Evolutionary conservation across 805 yeast species (phyloP), one percentile per base, ranked within the genome.

Genomic region (Yarrowia alimentaria): DNA sequence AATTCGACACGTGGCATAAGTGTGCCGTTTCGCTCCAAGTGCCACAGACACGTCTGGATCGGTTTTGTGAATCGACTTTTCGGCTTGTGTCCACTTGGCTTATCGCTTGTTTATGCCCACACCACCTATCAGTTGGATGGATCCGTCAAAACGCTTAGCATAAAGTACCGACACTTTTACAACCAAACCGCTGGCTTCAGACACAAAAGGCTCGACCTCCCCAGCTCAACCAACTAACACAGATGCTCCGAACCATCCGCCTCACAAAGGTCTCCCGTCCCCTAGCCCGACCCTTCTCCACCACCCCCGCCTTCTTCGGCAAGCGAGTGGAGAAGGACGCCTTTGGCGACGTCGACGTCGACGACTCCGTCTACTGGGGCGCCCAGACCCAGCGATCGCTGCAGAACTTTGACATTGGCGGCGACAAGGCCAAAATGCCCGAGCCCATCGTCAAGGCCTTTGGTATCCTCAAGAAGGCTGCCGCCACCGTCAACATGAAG

Each of bases 391-490:
- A 71, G 64, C 81, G 98, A 71, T 90, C 98, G 16, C 77, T 80
- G 60, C 83, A 81, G 70, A 93, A 93, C 78, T 93, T 93, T 77
- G 85, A 89, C 70, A 93, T 93, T 63, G 99, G 99, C 58, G 97
- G 97, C 54, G 75, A 77, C 13, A 80, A 89, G 60, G 98, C 93
- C 66, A 77, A 78, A 56, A 83, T 91, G 83, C 98, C 98, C 50
- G 81, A 80, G 60, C 96, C 98, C 21, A 77, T 93, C 52, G 82
- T 93, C 60, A 78, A 76, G 60, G 95, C 99, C 2, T 93, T 91
- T 64, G 99, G 99, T 70, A 68, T 91, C 45, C 76, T 93, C 70
- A 91, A 91, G 77, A 86, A 88, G 69, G 89, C 97, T 33, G 86
- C 97, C 32, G 97, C 99, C 40, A 81, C 80, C 58, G 97, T 89